Conservation (phyloP, 306 rosid species). For the Cicer cuneatum region DNA sequence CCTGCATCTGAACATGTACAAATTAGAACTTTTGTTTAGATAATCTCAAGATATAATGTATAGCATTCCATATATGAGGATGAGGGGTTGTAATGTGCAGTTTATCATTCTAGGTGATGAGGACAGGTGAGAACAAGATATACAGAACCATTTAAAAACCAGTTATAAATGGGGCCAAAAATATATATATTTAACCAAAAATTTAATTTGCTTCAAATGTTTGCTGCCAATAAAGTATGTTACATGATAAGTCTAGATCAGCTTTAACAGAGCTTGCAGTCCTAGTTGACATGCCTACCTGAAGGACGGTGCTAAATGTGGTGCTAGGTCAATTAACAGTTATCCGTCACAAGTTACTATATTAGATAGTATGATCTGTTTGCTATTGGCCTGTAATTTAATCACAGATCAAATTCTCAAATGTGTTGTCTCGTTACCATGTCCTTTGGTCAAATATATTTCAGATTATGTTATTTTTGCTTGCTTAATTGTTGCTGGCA, state of each 20-base stretch:
- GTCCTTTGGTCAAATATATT: slow-evolving; percentile 1
- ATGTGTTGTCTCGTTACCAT: slow-evolving; percentile 1
- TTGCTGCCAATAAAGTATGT: not conserved
- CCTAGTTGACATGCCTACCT: slow-evolving; percentile 1
- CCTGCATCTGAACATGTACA: slow-evolving; percentile 8
- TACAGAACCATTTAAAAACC: slow-evolving; percentile 18
- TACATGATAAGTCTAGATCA: not conserved
- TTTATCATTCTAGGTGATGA: slow-evolving; percentile 2
- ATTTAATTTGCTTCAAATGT: not conserved
- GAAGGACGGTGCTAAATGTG: not conserved
- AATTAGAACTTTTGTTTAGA: slow-evolving; percentile 9
- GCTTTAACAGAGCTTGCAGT: not conserved
- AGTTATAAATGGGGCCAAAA: not conserved
- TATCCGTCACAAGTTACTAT: not conserved
- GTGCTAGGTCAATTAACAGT: not conserved
- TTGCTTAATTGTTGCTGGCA: not conserved
- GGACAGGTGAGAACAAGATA: not conserved
- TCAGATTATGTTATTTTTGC: slow-evolving; percentile 20
- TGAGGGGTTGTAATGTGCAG: slow-evolving; percentile 1
- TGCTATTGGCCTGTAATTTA: slow-evolving; percentile 6
- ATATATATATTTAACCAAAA: slow-evolving; percentile 8
- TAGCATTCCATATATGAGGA: not conserved
- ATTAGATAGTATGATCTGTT: not conserved
- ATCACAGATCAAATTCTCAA: not conserved
- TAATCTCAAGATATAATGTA: slow-evolving; percentile 30